Base-by-base conservation (phyloP, 2,329 filamentous ascomycete genomes). In the Aureobasidium sp. region DNA sequence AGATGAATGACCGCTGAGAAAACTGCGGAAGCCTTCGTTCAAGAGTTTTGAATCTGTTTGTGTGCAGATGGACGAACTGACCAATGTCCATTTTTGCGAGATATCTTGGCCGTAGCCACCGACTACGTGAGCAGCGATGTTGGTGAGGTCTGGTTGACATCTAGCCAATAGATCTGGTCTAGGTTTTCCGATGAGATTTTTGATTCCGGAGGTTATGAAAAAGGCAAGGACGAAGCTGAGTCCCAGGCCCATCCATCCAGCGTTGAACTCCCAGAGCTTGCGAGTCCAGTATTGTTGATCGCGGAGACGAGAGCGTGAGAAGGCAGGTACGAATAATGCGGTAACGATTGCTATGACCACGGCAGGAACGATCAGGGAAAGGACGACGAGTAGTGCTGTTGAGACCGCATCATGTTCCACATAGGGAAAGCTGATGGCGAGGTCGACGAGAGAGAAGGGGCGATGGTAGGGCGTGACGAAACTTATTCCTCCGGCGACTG, bases 251-350 rank as follows among this genome's bases (percentile, higher is more conserved):
- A 96, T 84, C 59, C 88, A 90, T 63, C 90, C 91, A 2, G 85
- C 73, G 71, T 97, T 91, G 72, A 90, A 86, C 73, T 97, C 92
- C 91, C 93, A 97, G 1, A 96, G 73, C 76, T 94, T 96, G 66
- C 90, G 83, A 71, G 83, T 84, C 86, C 90, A 91, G 48, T 92
- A 79, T 59, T 90, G 75, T 4, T 81, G 74, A 65, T 81, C 81
- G 1, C 89, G 85, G 0, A 87, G 86, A 25, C 81, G 39, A 11
- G 49, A 49, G 27, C 36, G 52, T n/a, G 52, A 48, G 21, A 57
- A 49, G 80, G 45, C 78, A 79, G 16, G 83, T 3, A 63, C 85
- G 66, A 93, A 75, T 10, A 84, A 63, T 16, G 95, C 74, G 44
- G 84, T 84, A 62, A 93, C 81, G 58, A 91, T 41, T 57, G 88